Evolutionary conservation across 2,329 filamentous ascomycete species (phyloP).

Genomic region (Tolypocladium nubicola): DNA sequence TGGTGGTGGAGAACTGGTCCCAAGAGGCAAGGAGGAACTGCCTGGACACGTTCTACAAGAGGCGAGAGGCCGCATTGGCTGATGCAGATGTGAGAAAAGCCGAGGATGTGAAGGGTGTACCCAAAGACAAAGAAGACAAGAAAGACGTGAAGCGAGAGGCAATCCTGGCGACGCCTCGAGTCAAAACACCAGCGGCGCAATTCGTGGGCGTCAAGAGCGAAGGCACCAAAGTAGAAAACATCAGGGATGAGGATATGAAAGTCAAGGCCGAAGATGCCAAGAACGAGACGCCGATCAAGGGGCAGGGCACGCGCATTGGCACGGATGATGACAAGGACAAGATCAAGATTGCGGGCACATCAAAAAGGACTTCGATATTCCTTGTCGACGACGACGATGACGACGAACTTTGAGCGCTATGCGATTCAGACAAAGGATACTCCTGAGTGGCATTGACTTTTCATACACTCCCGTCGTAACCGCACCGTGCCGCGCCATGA

Average conservation of each 20-base stretch:
- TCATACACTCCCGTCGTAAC: background rate
- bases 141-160: conserved; percentile 3
- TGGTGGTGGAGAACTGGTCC: conserved; percentile 85
- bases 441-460: conserved; percentile 3
- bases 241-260: conserved; percentile 5
- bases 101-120: conserved; percentile 1
- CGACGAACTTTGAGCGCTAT: conserved; percentile 21
- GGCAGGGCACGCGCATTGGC: background rate
- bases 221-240: background rate
- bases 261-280: background rate
- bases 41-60: conserved; percentile 70
- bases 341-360: conserved; percentile 10
- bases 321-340: background rate
- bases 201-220: conserved; percentile 1
- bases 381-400: conserved; percentile 27
- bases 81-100: background rate
- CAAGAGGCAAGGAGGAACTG: conserved; percentile 70
- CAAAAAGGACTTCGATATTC: conserved; percentile 23
- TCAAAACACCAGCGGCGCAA: conserved; percentile 3
- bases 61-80: conserved; percentile 40
- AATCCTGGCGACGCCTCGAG: background rate
- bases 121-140: conserved; percentile 2
- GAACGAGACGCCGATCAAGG: background rate
- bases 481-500: background rate
- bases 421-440: conserved; percentile 12